phyloP scores from a whole-genome alignment of 73 alveolate genomes.

The Uronychia setigera region DNA sequence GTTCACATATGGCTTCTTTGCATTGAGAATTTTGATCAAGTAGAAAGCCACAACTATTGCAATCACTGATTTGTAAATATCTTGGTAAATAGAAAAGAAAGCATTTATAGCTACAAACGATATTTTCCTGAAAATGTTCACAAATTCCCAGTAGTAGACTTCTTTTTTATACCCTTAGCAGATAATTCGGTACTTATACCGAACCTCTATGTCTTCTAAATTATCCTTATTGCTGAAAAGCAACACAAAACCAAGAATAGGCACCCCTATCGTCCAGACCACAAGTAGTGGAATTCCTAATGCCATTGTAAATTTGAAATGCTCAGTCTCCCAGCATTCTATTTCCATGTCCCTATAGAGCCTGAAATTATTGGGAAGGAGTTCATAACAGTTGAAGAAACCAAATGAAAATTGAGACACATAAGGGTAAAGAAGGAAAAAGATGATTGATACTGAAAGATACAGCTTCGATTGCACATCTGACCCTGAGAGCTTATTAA shows the following conservation, averaged over 20 bases:
- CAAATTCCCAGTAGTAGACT: slow-evolving; percentile 42
- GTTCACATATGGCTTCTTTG: slow-evolving; percentile 44
- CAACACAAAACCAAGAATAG: background rate
- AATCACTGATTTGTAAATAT: slow-evolving; percentile 40
- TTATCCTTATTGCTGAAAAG: background rate
- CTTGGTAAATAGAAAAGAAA: slow-evolving; percentile 53
- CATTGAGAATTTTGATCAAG: slow-evolving; percentile 34
- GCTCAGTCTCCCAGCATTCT: slow-evolving; percentile 48
- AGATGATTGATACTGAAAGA: background rate
- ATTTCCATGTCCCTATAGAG: slow-evolving; percentile 1
- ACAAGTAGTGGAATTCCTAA: slow-evolving; percentile 35
- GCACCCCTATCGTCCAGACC: slow-evolving; percentile 40
- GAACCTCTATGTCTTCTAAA: background rate
- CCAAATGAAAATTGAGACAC: background rate
- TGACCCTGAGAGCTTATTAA: background rate
- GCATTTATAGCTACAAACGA: slow-evolving; percentile 12
- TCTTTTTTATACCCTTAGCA: slow-evolving; percentile 31
- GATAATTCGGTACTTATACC: slow-evolving; percentile 17
- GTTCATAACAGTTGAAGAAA: background rate
- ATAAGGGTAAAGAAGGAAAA: slow-evolving; percentile 1
- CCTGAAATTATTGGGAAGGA: background rate
- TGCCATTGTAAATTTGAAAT: background rate
- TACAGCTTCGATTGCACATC: background rate
- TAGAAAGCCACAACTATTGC: slow-evolving; percentile 42
- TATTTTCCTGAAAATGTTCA: slow-evolving; percentile 12